These are phyloP conservation scores for Malassezia sp. DNA, from an alignment of 1,284 basidiomycete genomes.

Conservation along the genomic window DNA sequence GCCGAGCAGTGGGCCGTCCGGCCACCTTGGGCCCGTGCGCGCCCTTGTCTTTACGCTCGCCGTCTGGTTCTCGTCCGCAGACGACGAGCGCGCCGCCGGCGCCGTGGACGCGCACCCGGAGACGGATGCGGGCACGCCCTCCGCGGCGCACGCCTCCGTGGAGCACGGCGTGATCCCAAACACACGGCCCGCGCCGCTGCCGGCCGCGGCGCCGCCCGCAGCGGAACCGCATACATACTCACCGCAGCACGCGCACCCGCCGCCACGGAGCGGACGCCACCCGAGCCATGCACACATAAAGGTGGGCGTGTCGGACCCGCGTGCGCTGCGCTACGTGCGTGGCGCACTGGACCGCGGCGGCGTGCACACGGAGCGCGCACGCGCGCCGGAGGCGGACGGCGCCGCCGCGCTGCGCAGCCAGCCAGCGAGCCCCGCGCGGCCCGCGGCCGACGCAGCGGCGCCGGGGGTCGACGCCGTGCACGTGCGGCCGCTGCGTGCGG, in stretches of 20 bases:
- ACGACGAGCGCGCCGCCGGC: too few species aligned
- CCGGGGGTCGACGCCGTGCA: neutral
- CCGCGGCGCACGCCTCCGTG: too few species aligned
- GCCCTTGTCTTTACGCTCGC: constrained; percentile 10
- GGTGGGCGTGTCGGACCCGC: constrained; percentile 10
- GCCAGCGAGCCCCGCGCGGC: neutral
- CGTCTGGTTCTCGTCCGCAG: constrained; percentile 1
- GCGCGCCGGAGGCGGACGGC: too few species aligned
- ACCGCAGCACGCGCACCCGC: too few species aligned
- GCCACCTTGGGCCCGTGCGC: constrained; percentile 4
- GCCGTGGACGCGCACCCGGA: too few species aligned
- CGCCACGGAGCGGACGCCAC: too few species aligned
- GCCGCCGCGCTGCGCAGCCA: too few species aligned
- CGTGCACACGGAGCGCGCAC: neutral
- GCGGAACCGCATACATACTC: too few species aligned
- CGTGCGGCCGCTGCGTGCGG: neutral
- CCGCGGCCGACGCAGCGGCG: constrained; percentile 3
- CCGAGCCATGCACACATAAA: constrained; percentile 14
- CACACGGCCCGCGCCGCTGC: too few species aligned
- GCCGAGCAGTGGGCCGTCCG: constrained; percentile 16
- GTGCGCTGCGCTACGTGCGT: constrained; percentile 11
- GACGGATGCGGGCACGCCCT: too few species aligned
- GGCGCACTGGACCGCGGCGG: constrained; percentile 14
- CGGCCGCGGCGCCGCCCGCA: too few species aligned
- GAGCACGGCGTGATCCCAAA: too few species aligned